Percentiles rank a stretch among this genome's conserved stretches.
phyloP scores from a whole-genome alignment of 768 basidiomycete genomes.

The Tulasnella sp. region DNA sequence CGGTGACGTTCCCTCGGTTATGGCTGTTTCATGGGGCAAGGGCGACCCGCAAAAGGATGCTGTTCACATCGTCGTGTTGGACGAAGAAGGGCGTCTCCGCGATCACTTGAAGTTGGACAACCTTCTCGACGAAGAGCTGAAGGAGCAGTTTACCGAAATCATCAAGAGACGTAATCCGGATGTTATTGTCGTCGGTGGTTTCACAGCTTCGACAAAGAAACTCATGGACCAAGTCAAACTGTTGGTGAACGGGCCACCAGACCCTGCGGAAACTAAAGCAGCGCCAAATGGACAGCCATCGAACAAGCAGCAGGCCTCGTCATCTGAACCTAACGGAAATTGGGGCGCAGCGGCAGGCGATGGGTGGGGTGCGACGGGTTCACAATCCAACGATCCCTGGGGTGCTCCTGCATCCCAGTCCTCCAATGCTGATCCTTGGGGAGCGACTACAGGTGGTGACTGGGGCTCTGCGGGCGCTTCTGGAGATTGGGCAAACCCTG shows the following conservation, averaged over 20 bases:
- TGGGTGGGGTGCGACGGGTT: slow-evolving; percentile 8
- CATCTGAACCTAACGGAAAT: slow-evolving; percentile 1
- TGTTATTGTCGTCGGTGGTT: slow-evolving; percentile 84
- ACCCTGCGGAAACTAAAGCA: neutral
- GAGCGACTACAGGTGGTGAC: slow-evolving; percentile 29
- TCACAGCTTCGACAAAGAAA: slow-evolving; percentile 74
- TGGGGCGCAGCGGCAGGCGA: slow-evolving; percentile 23
- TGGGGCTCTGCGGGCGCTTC: slow-evolving; percentile 44
- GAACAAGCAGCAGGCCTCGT: slow-evolving; percentile 4
- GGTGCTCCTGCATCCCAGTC: slow-evolving; percentile 35
- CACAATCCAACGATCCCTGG: slow-evolving; percentile 14
- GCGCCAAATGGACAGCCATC: neutral
- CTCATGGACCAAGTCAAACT: slow-evolving; percentile 63
- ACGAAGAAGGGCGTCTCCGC: slow-evolving; percentile 84
- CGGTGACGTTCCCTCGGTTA: slow-evolving; percentile 72
- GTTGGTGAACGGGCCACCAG: slow-evolving; percentile 39
- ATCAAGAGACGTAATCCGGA: slow-evolving; percentile 78
- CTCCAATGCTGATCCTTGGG: slow-evolving; percentile 25
- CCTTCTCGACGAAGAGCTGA: slow-evolving; percentile 62
- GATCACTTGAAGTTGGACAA: slow-evolving; percentile 88
- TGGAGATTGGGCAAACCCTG: neutral
- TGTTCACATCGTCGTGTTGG: slow-evolving; percentile 77
- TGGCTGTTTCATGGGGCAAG: slow-evolving; percentile 91
- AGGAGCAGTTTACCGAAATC: slow-evolving; percentile 76
- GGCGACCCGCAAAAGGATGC: slow-evolving; percentile 91